Percentiles rank a stretch among this genome's conserved stretches.
These are phyloP conservation scores for Lignosus rhinocerotis DNA, from an alignment of 1,284 basidiomycete species.

Conservation along the genomic window DNA sequence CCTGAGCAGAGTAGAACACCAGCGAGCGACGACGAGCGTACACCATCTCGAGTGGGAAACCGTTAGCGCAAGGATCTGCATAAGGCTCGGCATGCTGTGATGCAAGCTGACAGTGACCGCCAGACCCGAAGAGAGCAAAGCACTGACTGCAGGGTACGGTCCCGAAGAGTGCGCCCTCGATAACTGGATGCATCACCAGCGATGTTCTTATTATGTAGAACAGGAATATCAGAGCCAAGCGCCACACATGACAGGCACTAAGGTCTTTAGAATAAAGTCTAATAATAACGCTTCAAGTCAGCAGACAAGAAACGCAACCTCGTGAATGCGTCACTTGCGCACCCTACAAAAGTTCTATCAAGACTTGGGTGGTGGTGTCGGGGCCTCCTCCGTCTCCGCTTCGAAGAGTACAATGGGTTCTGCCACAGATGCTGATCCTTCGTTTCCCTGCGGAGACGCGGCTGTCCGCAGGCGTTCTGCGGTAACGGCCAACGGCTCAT, in stretches of 20 bases:
- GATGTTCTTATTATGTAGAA: not conserved
- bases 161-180: not conserved
- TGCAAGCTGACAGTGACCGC: too few species aligned
- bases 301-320: not conserved
- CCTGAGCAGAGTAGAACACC: not conserved
- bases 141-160: too few species aligned
- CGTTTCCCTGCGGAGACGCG: not conserved
- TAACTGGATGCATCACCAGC: not conserved
- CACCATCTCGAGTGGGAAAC: too few species aligned
- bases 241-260: conserved; percentile 7
- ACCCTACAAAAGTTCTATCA: not conserved
- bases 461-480: conserved; percentile 20
- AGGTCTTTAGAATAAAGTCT: not conserved
- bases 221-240: not conserved
- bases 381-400: conserved; percentile 13
- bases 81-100: too few species aligned
- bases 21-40: not conserved
- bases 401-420: conserved; percentile 11
- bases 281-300: conserved; percentile 5
- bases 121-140: too few species aligned
- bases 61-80: too few species aligned
- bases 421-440: not conserved
- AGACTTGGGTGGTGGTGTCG: conserved; percentile 17
- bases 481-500: conserved; percentile 27
- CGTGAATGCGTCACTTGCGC: not conserved